These are phyloP conservation scores for Saccharomyces eubayanus DNA, from an alignment of 805 yeast genomes.

Conservation along the genomic window DNA sequence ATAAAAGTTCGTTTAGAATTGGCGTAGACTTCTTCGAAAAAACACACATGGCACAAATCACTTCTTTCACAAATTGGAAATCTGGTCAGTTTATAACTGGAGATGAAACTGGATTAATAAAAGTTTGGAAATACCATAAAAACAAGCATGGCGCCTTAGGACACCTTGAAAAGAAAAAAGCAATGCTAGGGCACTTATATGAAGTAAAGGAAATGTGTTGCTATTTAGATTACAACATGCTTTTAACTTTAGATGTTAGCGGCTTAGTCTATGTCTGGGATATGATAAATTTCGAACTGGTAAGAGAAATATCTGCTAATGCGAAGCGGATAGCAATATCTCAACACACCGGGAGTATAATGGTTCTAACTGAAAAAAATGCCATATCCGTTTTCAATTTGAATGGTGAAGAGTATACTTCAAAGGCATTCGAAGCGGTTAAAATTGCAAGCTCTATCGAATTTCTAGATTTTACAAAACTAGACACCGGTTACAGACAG, in stretches of 20 bases:
- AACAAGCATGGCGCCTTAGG: constrained; percentile 6
- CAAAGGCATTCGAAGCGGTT: constrained; percentile 14
- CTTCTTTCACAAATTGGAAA: constrained; percentile 22
- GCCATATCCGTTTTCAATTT: constrained; percentile 36
- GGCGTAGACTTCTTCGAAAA: constrained; percentile 20
- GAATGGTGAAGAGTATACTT: constrained; percentile 42
- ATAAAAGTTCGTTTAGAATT: constrained; percentile 4
- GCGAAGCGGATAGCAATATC: constrained; percentile 39
- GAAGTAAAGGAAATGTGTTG: constrained; percentile 40
- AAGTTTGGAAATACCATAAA: constrained; percentile 40
- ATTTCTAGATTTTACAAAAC: constrained; percentile 17
- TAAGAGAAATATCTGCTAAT: constrained; percentile 32
- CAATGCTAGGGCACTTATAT: constrained; percentile 47
- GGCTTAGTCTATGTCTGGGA: constrained; percentile 65
- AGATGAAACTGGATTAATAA: constrained; percentile 51
- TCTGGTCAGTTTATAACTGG: constrained; percentile 29
- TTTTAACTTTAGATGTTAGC: constrained; percentile 44
- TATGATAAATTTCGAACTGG: constrained; percentile 40
- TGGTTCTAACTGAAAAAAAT: constrained; percentile 22
- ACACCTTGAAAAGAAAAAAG: constrained; percentile 21
- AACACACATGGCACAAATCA: constrained; percentile 28
- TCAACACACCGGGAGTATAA: constrained; percentile 47
- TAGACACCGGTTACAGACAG: constrained; percentile 15
- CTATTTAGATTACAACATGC: constrained; percentile 45
- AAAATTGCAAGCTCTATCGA: constrained; percentile 20